A percentile compares a stretch with the other conserved stretches of the same genome.
Conservation (phyloP, 2,329 filamentous ascomycete genomes). For the Aspergillus carbonarius region DNA sequence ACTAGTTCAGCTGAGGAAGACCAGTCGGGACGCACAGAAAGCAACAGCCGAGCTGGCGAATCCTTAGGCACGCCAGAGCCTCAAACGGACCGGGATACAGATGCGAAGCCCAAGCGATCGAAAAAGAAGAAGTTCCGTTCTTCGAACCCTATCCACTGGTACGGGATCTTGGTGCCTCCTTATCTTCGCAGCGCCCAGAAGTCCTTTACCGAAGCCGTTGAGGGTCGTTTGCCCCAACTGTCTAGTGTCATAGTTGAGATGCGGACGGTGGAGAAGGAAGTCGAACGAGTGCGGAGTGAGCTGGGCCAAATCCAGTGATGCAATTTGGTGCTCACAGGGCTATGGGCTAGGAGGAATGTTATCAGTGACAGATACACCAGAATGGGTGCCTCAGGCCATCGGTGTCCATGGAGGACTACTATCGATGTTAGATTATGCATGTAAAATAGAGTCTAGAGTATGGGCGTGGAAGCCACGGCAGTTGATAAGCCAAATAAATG, state of each 20-base stretch:
- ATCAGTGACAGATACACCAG: background rate
- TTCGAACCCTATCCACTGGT: slow-evolving; percentile 49
- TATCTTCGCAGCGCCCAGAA: slow-evolving; percentile 46
- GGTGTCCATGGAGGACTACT: background rate
- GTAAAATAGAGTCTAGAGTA: background rate
- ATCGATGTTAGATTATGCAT: background rate
- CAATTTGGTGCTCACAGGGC: background rate
- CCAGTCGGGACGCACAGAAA: background rate
- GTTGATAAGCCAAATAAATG: background rate
- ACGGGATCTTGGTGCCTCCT: slow-evolving; percentile 48
- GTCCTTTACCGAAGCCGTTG: slow-evolving; percentile 43
- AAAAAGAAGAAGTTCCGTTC: slow-evolving; percentile 31
- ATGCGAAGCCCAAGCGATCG: slow-evolving; percentile 17
- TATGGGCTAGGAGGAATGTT: background rate
- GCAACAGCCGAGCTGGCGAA: background rate
- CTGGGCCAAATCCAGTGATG: slow-evolving; percentile 17
- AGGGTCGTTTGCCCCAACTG: slow-evolving; percentile 37
- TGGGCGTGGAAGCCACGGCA: background rate
- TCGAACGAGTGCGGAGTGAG: slow-evolving; percentile 30
- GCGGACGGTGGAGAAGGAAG: slow-evolving; percentile 40
- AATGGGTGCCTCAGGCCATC: background rate
- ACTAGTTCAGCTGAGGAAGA: background rate
- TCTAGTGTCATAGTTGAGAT: slow-evolving; percentile 42
- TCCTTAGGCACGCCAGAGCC: slow-evolving; percentile 5
- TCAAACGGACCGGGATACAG: slow-evolving; percentile 4